phyloP scores from a whole-genome alignment of 106 monocot genomes.

The Acanthochlamys bracteata region DNA sequence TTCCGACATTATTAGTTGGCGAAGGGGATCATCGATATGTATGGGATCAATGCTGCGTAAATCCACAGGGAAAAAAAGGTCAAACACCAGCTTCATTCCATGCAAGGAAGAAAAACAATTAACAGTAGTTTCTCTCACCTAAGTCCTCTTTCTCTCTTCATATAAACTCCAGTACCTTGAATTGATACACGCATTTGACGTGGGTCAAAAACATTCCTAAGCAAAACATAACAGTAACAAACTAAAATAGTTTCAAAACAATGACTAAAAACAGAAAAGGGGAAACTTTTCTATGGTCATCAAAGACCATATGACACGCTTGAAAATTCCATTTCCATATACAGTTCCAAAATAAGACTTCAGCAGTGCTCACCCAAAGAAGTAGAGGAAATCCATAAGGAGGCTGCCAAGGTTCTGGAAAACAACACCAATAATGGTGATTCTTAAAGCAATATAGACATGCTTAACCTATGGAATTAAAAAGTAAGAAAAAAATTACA shows the following conservation, averaged over 20 bases:
- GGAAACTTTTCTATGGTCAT: too few relatives aligned
- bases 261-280: too few relatives aligned
- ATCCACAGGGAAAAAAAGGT: conserved; percentile 11
- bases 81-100: too few relatives aligned
- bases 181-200: conserved; percentile 95
- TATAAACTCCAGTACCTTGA: conserved; percentile 91
- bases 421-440: not conserved
- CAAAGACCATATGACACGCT: too few relatives aligned
- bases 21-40: conserved; percentile 95
- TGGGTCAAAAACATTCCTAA: conserved; percentile 96
- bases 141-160: conserved; percentile 88
- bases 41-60: conserved; percentile 89
- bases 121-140: conserved; percentile 36
- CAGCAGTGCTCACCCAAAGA: conserved; percentile 68
- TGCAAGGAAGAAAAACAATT: too few relatives aligned
- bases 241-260: too few relatives aligned
- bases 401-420: conserved; percentile 91
- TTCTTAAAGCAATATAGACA: too few relatives aligned
- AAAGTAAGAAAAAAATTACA: too few relatives aligned
- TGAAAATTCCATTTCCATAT: too few relatives aligned
- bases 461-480: too few relatives aligned
- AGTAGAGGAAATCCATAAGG: conserved; percentile 94
- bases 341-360: not conserved
- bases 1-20: conserved; percentile 85
- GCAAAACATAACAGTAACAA: too few relatives aligned